Evolutionary conservation across 345 rosid species (phyloP).

Genomic region (Citrus glauca): DNA sequence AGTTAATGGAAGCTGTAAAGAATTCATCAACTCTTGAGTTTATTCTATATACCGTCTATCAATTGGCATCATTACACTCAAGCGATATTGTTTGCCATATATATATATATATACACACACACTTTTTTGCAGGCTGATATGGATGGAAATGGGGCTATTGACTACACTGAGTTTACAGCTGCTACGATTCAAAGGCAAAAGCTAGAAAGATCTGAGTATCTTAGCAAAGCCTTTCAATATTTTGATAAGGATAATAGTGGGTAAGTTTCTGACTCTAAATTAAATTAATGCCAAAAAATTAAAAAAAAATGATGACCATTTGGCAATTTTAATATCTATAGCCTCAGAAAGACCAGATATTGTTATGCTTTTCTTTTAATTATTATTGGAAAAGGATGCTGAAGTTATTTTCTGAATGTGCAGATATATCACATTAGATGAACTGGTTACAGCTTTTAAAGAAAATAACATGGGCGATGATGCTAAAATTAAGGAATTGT

Average conservation of each 20-base stretch:
- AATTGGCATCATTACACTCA: not conserved
- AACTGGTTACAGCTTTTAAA: constrained; percentile 66
- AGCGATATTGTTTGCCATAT: not conserved
- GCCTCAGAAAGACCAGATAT: not conserved
- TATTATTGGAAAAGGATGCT: no score
- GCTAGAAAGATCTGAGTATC: constrained; percentile 71
- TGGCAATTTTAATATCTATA: not conserved
- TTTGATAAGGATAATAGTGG: constrained; percentile 85
- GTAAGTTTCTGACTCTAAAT: constrained; percentile 30
- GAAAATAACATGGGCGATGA: constrained; percentile 81
- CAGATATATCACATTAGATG: constrained; percentile 76
- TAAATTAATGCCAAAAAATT: no score
- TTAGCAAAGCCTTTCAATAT: constrained; percentile 74
- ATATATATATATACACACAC: no score
- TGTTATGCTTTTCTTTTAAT: no score
- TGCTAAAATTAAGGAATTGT: constrained; percentile 63
- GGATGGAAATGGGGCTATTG: constrained; percentile 82
- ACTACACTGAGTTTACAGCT: constrained; percentile 78
- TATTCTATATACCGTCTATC: not conserved
- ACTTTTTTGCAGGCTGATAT: constrained; percentile 62
- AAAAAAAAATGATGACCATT: no score
- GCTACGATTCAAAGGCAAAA: constrained; percentile 87
- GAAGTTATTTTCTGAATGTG: not conserved
- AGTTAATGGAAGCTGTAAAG: constrained; percentile 91
- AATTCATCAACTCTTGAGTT: not conserved